Base-by-base conservation (phyloP, 2,329 filamentous ascomycete species). In the Hymenoscyphus occultus region DNA sequence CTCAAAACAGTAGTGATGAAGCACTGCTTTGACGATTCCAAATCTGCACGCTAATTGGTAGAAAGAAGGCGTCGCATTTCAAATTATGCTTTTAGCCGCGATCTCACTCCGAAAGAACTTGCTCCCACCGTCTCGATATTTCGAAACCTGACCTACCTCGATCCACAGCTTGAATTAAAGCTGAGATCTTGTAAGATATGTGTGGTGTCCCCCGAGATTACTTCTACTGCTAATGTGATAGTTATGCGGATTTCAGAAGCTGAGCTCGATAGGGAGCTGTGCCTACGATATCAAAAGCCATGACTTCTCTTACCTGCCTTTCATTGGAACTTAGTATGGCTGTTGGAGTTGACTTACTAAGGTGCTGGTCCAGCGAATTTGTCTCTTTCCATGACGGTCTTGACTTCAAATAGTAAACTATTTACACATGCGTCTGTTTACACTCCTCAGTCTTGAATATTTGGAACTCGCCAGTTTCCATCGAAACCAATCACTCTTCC, bases 91-190 rank as follows among this genome's bases (percentile, higher is more conserved):
- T 48, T 19, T 28, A 28, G 28, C 42, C 14, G 19, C 19, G 16
- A n/a, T n/a, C 42, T 48, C 42, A 19, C 16, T 13, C 42, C 16
- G 42, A n/a, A 19, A 48, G 16, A 19, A 7, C n/a, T 48, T 19
- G 42, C 42, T n/a, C 16, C 54, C 16, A 42, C 59, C 12, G 56
- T 51, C 14, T 56, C 48, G 10, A 32, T 65, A 35, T 65, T 65
- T 42, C 59, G 42, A 39, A 62, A 62, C 45, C 32, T 65, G 35
- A 65, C 63, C 14, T 31, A 62, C 35, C 63, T 65, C 19, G 45
- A 62, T 9, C 16, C 59, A n/a, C 31, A 28, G 16, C 32, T 65
- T 56, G 54, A 56, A 13, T 6, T 19, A 22, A 13, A 56, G 5
- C 54, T 56, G 31, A 5, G 22, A 4, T 14, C 31, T 5, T 22